These are phyloP conservation scores for Pyracantha coccinea DNA, from an alignment of 331 rosid species.

Conservation along the genomic window DNA sequence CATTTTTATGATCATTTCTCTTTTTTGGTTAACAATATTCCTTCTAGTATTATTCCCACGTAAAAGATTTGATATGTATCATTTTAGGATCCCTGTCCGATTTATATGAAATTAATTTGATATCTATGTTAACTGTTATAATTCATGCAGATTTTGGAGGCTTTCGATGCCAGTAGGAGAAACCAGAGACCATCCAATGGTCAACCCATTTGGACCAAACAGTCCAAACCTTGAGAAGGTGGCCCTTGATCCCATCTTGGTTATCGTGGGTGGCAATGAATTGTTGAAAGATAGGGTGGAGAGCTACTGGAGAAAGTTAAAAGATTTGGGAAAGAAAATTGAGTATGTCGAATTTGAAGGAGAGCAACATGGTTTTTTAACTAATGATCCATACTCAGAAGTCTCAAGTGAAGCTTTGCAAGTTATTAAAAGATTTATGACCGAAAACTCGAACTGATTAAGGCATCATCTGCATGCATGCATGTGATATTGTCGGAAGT, in stretches of 20 bases:
- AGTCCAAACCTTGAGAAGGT: slow-evolving; percentile 38
- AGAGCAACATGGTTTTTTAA: slow-evolving; percentile 70
- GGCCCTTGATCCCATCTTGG: slow-evolving; percentile 55
- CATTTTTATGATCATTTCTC: no score
- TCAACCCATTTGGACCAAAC: slow-evolving; percentile 60
- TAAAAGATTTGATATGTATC: no score
- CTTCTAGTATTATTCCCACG: no score
- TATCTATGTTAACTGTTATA: no score
- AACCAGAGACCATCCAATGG: slow-evolving; percentile 75
- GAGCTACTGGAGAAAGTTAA: slow-evolving; percentile 40
- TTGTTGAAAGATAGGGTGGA: slow-evolving; percentile 65
- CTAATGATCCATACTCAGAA: slow-evolving; percentile 49
- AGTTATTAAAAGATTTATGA: slow-evolving; percentile 46
- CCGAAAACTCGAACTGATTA: slow-evolving; percentile 25
- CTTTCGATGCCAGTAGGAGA: slow-evolving; percentile 58
- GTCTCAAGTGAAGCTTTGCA: slow-evolving; percentile 32
- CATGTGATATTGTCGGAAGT: no score
- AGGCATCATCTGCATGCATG: no score
- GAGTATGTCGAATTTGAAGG: slow-evolving; percentile 69
- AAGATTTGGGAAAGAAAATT: slow-evolving; percentile 45
- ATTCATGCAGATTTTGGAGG: slow-evolving; percentile 51
- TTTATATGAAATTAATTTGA: not conserved
- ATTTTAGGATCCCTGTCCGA: no score
- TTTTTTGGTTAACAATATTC: no score
- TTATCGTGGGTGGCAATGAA: slow-evolving; percentile 62